These are phyloP conservation scores for Talaromyces sp. DNA, from an alignment of 2,329 filamentous ascomycete species.

Conservation along the genomic window DNA sequence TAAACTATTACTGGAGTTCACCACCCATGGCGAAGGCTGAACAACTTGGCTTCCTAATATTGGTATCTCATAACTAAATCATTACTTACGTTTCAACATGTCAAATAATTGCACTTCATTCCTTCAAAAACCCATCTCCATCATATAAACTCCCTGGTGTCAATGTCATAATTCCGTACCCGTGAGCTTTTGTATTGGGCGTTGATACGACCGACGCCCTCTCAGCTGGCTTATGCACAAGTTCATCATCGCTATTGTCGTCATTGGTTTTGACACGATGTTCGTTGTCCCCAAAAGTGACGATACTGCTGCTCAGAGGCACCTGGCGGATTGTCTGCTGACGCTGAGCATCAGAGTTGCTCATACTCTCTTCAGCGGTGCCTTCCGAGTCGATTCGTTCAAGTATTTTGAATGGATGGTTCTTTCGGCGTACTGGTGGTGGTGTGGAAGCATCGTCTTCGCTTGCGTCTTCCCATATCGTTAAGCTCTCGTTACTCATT, in stretches of 20 bases:
- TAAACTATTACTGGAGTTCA: neutral
- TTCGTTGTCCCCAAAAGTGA: constrained; percentile 1
- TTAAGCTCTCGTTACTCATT: constrained; percentile 18
- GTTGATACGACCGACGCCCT: constrained; percentile 13
- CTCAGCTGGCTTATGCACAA: constrained; percentile 2
- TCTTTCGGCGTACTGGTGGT: constrained; percentile 4
- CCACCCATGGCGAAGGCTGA: neutral
- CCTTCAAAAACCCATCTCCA: constrained; percentile 31
- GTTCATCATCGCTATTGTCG: neutral
- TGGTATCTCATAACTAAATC: constrained; percentile 8
- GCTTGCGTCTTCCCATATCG: constrained; percentile 35
- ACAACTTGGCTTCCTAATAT: neutral
- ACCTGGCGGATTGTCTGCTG: constrained; percentile 2
- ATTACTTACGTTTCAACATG: constrained; percentile 7
- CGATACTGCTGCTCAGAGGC: constrained; percentile 8
- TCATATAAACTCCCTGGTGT: constrained; percentile 46
- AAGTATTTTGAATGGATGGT: constrained; percentile 6
- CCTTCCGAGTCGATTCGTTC: constrained; percentile 11
- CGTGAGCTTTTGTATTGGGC: constrained; percentile 17
- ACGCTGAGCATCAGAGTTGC: neutral
- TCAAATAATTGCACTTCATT: constrained; percentile 17
- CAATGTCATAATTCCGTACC: constrained; percentile 1
- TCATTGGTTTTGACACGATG: neutral
- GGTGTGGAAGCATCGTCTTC: constrained; percentile 4
- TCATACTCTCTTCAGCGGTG: constrained; percentile 1